Conservation (phyloP, 2,329 filamentous ascomycete genomes). For the Diaporthe eres region DNA sequence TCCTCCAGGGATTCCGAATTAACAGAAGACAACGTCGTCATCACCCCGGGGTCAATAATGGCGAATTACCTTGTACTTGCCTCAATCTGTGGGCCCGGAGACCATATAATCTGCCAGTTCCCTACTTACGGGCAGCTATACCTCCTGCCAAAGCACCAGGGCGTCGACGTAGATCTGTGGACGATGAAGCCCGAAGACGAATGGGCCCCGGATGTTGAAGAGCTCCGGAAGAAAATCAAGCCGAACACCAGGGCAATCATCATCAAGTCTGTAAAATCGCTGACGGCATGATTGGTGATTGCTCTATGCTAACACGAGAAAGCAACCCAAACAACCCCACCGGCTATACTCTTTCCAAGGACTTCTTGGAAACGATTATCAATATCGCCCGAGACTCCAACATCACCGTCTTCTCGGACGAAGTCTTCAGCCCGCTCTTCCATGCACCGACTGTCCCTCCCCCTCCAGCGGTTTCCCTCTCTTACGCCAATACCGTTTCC, state of each 20-base stretch:
- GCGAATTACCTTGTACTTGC: conserved; percentile 26
- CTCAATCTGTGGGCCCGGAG: conserved; percentile 24
- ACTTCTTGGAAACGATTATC: not conserved
- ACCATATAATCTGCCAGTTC: conserved; percentile 29
- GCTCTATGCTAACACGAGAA: not conserved
- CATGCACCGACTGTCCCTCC: not conserved
- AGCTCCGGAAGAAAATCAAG: conserved; percentile 8
- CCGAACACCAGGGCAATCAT: conserved; percentile 29
- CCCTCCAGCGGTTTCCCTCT: conserved; percentile 13
- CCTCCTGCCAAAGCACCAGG: conserved; percentile 16
- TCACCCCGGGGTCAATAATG: conserved; percentile 29
- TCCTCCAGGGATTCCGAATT: conserved; percentile 11
- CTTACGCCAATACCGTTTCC: conserved; percentile 13
- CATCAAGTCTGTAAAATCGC: conserved; percentile 2
- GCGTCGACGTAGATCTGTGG: conserved; percentile 26
- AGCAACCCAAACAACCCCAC: conserved; percentile 29
- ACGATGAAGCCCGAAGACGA: conserved; percentile 15
- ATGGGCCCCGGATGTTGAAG: conserved; percentile 1
- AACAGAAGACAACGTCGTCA: conserved; percentile 23
- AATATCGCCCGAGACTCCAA: conserved; percentile 3
- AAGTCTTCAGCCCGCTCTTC: conserved; percentile 28
- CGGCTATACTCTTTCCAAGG: not conserved
- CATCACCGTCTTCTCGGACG: conserved; percentile 18
- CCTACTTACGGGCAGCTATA: conserved; percentile 31
- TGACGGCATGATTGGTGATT: no score